These are phyloP conservation scores for Phanerodontia chrysosporium DNA, from an alignment of 768 basidiomycete species.

Conservation along the genomic window DNA sequence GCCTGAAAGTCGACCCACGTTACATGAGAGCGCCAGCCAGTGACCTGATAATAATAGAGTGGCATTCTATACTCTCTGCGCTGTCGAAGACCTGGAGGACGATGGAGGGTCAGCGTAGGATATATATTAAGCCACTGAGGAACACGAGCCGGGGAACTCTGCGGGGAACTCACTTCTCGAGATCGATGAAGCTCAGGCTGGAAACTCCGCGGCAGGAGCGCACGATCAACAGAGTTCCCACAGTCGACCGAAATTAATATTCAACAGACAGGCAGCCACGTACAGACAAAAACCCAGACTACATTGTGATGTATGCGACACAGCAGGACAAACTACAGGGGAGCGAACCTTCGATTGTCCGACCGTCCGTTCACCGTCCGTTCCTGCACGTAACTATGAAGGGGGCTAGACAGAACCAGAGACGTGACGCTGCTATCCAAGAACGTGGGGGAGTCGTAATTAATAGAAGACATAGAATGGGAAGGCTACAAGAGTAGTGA, in stretches of 20 bases:
- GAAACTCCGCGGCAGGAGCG: neutral
- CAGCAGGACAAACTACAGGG: slow-evolving; percentile 13
- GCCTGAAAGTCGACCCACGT: neutral
- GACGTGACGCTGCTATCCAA: slow-evolving; percentile 7
- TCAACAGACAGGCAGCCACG: neutral
- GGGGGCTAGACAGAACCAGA: neutral
- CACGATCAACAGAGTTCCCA: neutral
- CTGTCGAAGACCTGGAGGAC: too few relatives aligned
- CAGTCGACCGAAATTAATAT: neutral
- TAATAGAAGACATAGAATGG: neutral
- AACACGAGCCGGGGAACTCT: too few relatives aligned
- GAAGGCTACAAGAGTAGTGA: neutral
- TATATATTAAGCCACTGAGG: too few relatives aligned
- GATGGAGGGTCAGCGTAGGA: too few relatives aligned
- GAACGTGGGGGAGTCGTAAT: slow-evolving; percentile 4
- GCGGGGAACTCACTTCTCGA: neutral
- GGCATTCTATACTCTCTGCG: neutral
- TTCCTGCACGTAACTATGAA: slow-evolving; percentile 9
- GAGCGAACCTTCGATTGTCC: slow-evolving; percentile 17
- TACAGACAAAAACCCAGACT: neutral
- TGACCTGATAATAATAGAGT: neutral
- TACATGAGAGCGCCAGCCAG: neutral
- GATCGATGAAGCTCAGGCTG: too few relatives aligned
- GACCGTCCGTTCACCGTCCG: slow-evolving; percentile 18
- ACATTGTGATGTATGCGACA: slow-evolving; percentile 9